Evolutionary conservation across 257 asterid genomes (phyloP), one percentile per base, ranked within the genome.

Genomic region (Buddleja alternifolia): DNA sequence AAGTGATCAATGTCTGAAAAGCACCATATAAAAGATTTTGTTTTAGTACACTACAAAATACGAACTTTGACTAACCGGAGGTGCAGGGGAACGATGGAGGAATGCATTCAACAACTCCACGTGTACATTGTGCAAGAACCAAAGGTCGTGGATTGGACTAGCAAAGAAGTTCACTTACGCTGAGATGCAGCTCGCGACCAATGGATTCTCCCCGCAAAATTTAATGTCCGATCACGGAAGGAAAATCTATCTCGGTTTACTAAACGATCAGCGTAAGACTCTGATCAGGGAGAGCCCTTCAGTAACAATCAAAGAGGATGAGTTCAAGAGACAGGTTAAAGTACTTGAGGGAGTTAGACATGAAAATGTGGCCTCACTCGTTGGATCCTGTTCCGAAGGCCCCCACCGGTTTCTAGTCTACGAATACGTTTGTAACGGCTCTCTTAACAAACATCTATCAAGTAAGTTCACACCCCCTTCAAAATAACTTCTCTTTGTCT

Each of bases 371-470:
- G 74, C 84, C 37, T 74, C 61, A 69, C 74, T 86, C 36, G 8
- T 86, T 40, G 93, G 93, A 17, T 80, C 79, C 1, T 86, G 93
- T 40, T 78, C 71, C 9, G 81, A 72, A 69, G 86, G 86, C 6
- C 58, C 74, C 25, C 76, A 39, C 6, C 76, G 82, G 73, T 71
- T 76, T 16, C 83, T 86, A 7, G 83, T 86, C 11, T 86, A 84
- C 41, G 88, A 86, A 57, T 78, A 74, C 19, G 55, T 82, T 32
- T 82, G 93, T 63, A 78, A 86, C 0, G 84, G 80, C 4, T 84
- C 90, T 2, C 78, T 86, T 4, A 67, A 78, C 77, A 57, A 42
- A 48, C 83, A 79, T 62, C 70, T 86, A 63, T 82, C 82, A 39
- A 46, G 89, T 81, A 64, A 72, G 61, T 7, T 15, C 15, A 24